Conservation (phyloP, 768 basidiomycete genomes). For the Termitomyces sp. region DNA sequence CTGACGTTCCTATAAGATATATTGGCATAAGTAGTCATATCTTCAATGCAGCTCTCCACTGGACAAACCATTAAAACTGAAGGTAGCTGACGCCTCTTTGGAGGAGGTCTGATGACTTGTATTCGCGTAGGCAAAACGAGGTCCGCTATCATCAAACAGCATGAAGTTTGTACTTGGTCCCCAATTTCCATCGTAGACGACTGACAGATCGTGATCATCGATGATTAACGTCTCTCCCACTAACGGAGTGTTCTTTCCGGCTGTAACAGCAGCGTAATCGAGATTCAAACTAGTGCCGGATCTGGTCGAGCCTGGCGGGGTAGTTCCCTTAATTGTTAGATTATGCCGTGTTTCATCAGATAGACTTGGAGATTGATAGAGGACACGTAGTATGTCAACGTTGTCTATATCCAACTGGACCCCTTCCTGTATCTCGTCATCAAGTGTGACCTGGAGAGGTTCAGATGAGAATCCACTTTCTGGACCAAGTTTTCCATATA, state of each 20-base stretch:
- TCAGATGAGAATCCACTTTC: neutral
- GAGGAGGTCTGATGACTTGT: neutral
- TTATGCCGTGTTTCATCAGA: neutral
- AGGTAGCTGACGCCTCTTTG: neutral
- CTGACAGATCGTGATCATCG: neutral
- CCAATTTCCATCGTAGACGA: neutral
- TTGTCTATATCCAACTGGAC: neutral
- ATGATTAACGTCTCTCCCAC: neutral
- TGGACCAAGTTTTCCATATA: neutral
- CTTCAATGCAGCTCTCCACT: neutral
- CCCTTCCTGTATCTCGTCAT: neutral
- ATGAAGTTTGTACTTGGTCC: neutral
- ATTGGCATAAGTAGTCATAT: neutral
- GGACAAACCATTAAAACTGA: neutral
- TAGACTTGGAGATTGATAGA: neutral
- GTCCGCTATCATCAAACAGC: neutral
- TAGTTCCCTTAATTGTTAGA: neutral
- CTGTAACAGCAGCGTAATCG: neutral
- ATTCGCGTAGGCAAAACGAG: neutral
- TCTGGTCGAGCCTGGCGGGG: neutral
- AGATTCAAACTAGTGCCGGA: neutral
- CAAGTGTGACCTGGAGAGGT: neutral
- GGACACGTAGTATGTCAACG: neutral
- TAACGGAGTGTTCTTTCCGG: neutral
- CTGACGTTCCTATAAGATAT: neutral